Evolutionary conservation across 768 basidiomycete genomes (phyloP), one percentile per base, ranked within the genome.

Genomic region (Neoboletus subvelutipes): DNA sequence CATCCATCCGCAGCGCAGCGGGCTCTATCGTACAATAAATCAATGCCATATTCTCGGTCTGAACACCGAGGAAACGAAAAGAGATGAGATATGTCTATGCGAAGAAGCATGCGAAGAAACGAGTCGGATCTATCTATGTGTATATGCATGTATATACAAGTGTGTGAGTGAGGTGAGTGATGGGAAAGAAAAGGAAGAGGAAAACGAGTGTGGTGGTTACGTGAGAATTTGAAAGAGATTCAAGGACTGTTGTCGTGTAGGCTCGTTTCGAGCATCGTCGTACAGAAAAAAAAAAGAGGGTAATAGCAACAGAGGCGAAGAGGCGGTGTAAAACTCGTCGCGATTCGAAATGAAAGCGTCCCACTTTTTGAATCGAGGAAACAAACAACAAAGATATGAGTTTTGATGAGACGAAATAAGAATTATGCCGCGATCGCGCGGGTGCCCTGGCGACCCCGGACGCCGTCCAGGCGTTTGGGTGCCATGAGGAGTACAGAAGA

Each of bases 131-230:
- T 73, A 71, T 71, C 66, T 67, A 73, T 71, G 69, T 63, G 70
- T 73, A 71, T 73, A 64, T 71, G 66, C 65, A 69, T 69, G 71
- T 73, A 71, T 73, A 69, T 71, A 73, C 64, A 68, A 64, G 52
- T 71, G 68, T 66, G 60, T 66, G 71, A 70, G 69, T 61, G 64
- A 62, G 50, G 50, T 33, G 59, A 60, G 54, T 1, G 57, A 61
- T 42, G 59, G 55, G 56, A 56, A 58, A 45, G 12, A 53, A 31
- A n/a, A 31, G 34, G 13, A 31, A 41, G 26, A 24, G 5, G 49
- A 56, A 18, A 70, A 71, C 31, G 69, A 72, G 64, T 52, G 69
- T 70, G 66, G 48, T 58, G 24, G 64, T 62, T 54, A 49, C 52
- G 56, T 59, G 60, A 58, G 40, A 52, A 24, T 22, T 33, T 15